Percentiles rank a stretch among this genome's conserved stretches.
phyloP scores from a whole-genome alignment of 495 filamentous ascomycete species.

The Tuber indicum region DNA sequence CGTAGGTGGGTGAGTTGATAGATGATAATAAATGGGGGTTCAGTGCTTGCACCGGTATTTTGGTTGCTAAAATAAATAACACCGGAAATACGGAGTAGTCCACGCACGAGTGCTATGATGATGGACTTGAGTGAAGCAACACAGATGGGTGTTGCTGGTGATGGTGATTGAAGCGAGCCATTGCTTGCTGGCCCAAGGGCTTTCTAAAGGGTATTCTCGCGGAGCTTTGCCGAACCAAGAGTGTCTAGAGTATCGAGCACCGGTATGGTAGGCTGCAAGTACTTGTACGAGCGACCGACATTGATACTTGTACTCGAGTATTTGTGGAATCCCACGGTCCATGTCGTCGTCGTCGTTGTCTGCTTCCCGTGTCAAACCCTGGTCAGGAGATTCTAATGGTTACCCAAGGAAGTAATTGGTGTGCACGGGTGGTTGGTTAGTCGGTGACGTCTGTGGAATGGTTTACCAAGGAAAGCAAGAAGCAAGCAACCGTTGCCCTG shows the following conservation, averaged over 20 bases:
- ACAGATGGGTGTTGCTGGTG: background rate
- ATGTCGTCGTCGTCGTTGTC: background rate
- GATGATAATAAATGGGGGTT: too few relatives aligned
- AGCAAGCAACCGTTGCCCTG: conserved; percentile 23
- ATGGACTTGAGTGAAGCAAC: background rate
- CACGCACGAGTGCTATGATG: too few relatives aligned
- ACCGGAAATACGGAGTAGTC: too few relatives aligned
- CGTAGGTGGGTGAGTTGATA: background rate
- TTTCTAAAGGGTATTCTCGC: background rate
- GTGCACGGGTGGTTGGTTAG: conserved; percentile 17
- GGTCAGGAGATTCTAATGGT: background rate
- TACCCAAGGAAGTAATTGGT: conserved; percentile 13
- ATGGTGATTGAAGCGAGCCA: background rate
- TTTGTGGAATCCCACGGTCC: background rate
- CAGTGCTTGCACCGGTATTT: too few relatives aligned
- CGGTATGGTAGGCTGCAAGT: background rate
- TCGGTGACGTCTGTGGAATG: conserved; percentile 28
- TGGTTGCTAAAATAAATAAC: too few relatives aligned
- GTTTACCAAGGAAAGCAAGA: conserved; percentile 1
- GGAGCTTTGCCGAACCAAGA: background rate
- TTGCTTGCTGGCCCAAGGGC: background rate
- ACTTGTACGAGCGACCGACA: background rate
- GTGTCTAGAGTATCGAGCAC: background rate
- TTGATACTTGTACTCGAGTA: background rate
- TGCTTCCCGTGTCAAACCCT: background rate